Conservation (phyloP, 176 grass and related monocot species). For the Cymbopogon citratus region DNA sequence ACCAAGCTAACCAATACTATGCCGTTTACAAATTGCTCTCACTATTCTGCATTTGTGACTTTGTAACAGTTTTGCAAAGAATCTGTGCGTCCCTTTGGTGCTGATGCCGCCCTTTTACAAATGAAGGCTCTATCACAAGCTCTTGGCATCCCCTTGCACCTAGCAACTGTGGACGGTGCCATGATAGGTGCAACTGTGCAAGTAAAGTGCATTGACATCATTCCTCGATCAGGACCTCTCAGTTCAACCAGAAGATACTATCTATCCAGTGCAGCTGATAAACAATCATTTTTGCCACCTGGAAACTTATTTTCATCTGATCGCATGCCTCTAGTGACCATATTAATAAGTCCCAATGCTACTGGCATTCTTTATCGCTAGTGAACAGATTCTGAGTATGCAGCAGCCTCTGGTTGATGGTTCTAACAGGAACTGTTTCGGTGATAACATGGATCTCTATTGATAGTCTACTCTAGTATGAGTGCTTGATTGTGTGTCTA, state of each 20-base stretch:
- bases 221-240: neutral
- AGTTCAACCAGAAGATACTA: neutral
- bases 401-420: neutral
- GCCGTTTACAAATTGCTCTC: neutral
- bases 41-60: neutral
- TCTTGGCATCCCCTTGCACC: slow-evolving; percentile 22
- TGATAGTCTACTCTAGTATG: neutral
- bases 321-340: neutral
- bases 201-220: neutral
- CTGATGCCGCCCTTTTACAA: neutral
- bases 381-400: neutral
- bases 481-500: neutral
- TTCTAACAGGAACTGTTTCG: neutral
- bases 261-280: neutral
- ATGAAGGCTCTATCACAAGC: slow-evolving; percentile 1
- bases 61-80: slow-evolving; percentile 9
- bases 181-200: neutral
- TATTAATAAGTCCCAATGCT: neutral
- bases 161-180: neutral
- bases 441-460: neutral
- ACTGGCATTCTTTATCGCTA: neutral
- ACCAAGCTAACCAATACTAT: neutral
- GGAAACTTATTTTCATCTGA: neutral
- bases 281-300: neutral
- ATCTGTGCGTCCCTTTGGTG: neutral